Evolutionary conservation across 164 flowering plant genomes (phyloP), one percentile per base, ranked within the genome.

Genomic region (Vitis labrusca): DNA sequence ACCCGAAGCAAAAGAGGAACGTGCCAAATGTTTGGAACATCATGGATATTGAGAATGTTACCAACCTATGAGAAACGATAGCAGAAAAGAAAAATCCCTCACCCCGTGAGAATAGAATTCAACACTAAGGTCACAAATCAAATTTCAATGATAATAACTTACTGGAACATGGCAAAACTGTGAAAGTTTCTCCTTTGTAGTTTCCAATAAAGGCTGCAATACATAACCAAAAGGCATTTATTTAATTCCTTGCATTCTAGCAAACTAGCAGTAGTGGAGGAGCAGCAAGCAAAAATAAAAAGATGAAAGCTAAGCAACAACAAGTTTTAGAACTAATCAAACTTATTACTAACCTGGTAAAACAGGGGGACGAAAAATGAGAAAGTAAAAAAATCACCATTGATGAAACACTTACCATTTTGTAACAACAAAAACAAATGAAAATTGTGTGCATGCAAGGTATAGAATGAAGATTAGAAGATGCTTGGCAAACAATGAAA

Each of bases 1-100:
- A 95, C 99, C 83, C 79, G 82, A 61, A 95, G 94, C 72, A 95
- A 77, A 59, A 95, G 92, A 71, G 99, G 98, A 72, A 95, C 76
- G 65, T 95, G 99, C 97, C 97, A 95, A 76, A 95, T 90, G 79
- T 95, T 95, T 70, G 99, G 97, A 77, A 95, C 97, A 83, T 95
- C 98, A 75, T 90, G 93, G 60, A 95, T 82, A 77, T 84, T 93
- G 61, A 93, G 89, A 67, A 95, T 93, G 76, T 95, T 93, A 65
- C 77, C 90, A 67, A 77, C 82, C 99, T 95, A 81, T 9, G 49
- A 75, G 57, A 61, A 44, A 74, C 17, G n/a, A 54, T 23, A 10
- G 44, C 9, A 63, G 30, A 65, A 11, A 55, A 60, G 61, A 48
- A 65, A 57, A 62, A 55, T 19, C n/a, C 1, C 7, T 4, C 54